These are phyloP conservation scores for Xylariales sp. DNA, from an alignment of 2,329 filamentous ascomycete genomes.

Conservation along the genomic window DNA sequence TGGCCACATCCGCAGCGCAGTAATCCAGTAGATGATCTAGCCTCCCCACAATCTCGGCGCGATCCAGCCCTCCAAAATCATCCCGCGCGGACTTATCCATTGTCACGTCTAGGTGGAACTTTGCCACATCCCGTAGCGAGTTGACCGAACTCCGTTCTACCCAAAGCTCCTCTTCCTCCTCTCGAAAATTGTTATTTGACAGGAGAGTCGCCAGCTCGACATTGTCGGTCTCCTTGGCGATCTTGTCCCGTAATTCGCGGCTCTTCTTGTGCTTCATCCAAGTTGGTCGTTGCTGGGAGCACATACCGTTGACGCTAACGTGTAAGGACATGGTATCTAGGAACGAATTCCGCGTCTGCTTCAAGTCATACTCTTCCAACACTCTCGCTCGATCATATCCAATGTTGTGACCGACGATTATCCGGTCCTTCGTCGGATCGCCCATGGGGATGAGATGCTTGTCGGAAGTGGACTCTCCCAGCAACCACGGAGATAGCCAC, in stretches of 20 bases:
- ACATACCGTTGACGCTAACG: slow-evolving; percentile 98
- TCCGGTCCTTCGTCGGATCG: slow-evolving; percentile 64
- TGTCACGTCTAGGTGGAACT: slow-evolving; percentile 87
- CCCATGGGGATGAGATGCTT: slow-evolving; percentile 85
- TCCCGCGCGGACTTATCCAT: slow-evolving; percentile 88
- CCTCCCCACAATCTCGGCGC: slow-evolving; percentile 63
- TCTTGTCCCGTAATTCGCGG: slow-evolving; percentile 74
- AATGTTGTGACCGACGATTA: slow-evolving; percentile 92
- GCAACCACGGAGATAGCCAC: slow-evolving; percentile 93
- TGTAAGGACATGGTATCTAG: slow-evolving; percentile 98
- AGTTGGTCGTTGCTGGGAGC: slow-evolving; percentile 88
- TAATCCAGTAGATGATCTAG: slow-evolving; percentile 86
- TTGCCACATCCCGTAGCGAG: slow-evolving; percentile 89
- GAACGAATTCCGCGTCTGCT: slow-evolving; percentile 80
- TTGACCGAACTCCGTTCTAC: slow-evolving; percentile 93
- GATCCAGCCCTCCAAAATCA: slow-evolving; percentile 78
- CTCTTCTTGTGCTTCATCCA: slow-evolving; percentile 98
- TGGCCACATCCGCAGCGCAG: slow-evolving; percentile 87
- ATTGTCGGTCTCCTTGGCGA: slow-evolving; percentile 66
- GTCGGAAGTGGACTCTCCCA: slow-evolving; percentile 74
- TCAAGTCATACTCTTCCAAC: slow-evolving; percentile 80
- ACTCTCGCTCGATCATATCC: slow-evolving; percentile 90
- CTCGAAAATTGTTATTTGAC: slow-evolving; percentile 59
- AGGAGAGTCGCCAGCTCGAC: slow-evolving; percentile 68
- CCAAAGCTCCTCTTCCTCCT: slow-evolving; percentile 95